phyloP scores from a whole-genome alignment of 805 yeast species.

The Metschnikowia picachoensis region DNA sequence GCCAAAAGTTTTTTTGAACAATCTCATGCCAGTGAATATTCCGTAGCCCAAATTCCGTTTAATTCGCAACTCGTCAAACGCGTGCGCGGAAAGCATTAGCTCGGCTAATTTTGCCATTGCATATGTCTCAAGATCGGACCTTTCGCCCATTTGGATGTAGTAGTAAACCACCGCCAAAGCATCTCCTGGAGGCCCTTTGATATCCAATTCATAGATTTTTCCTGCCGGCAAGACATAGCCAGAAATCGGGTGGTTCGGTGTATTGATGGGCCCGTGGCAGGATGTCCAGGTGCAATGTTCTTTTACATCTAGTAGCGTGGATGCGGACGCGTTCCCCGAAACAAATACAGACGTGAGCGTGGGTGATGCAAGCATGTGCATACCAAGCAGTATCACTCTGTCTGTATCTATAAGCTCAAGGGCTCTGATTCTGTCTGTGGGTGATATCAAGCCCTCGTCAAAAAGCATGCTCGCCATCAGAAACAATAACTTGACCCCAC shows the following conservation, averaged over 20 bases:
- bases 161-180: conserved; percentile 37
- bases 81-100: conserved; percentile 41
- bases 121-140: conserved; percentile 31
- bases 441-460: conserved; percentile 53
- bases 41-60: conserved; percentile 61
- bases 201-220: background rate
- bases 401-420: conserved; percentile 46
- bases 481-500: conserved; percentile 46
- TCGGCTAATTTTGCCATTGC: conserved; percentile 46
- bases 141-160: conserved; percentile 55
- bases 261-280: background rate
- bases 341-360: conserved; percentile 41
- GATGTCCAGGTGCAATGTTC: background rate
- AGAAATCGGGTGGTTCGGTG: conserved; percentile 1
- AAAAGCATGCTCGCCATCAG: conserved; percentile 48
- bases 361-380: conserved; percentile 22
- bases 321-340: conserved; percentile 44
- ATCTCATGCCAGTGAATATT: conserved; percentile 53
- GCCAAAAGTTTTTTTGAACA: conserved; percentile 52
- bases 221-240: conserved; percentile 5
- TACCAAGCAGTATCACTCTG: conserved; percentile 28
- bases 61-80: conserved; percentile 47
- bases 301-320: conserved; percentile 19
- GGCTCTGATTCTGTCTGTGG: conserved; percentile 54
- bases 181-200: conserved; percentile 4